Evolutionary conservation across 2,329 filamentous ascomycete species (phyloP).

Genomic region (Neofusicoccum kwambonambiense): DNA sequence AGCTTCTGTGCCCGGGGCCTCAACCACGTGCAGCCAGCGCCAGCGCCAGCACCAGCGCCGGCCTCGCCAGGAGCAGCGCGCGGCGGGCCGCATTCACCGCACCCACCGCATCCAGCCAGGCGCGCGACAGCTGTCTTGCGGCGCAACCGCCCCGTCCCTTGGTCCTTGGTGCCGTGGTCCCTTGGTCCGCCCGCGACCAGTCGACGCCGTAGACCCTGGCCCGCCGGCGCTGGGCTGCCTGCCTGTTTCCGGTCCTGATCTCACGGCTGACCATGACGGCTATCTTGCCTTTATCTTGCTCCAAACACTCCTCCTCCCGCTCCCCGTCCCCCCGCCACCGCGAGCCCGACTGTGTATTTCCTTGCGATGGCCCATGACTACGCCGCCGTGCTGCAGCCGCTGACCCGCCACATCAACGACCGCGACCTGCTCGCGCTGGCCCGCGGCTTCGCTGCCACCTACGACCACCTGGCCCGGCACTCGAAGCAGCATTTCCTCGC

Average conservation of each 20-base stretch:
- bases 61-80: neutral
- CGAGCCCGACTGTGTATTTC: too few species aligned
- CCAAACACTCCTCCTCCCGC: neutral
- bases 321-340: neutral
- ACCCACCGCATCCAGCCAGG: too few species aligned
- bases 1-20: neutral
- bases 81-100: neutral
- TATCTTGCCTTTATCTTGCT: conserved; percentile 2
- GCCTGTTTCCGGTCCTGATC: neutral
- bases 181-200: too few species aligned
- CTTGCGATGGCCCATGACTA: conserved; percentile 4
- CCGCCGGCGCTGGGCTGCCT: too few species aligned
- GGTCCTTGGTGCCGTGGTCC: too few species aligned
- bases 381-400: conserved; percentile 24
- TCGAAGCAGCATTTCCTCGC: conserved; percentile 41
- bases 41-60: too few species aligned
- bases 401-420: conserved; percentile 35
- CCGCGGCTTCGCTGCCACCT: conserved; percentile 36
- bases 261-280: neutral
- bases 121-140: too few species aligned
- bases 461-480: conserved; percentile 31
- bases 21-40: neutral
- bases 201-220: too few species aligned
- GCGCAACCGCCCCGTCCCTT: too few species aligned
- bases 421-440: conserved; percentile 34